Evolutionary conservation across 352 stramenopile species (phyloP).

Genomic region (Saprolegnia parasitica): DNA sequence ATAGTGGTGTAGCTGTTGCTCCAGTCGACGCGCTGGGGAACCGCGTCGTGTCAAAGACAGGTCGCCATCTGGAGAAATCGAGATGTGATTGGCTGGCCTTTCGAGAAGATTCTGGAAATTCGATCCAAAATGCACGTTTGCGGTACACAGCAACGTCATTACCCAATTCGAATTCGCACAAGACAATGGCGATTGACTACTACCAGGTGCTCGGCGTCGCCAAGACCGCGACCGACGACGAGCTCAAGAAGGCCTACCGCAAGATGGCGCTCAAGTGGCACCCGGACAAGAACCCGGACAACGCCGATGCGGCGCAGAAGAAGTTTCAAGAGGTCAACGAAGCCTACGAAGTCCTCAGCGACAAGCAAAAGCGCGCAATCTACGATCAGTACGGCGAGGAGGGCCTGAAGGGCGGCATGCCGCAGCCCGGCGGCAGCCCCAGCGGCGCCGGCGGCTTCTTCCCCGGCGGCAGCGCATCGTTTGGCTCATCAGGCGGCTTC

Average conservation of each 20-base stretch:
- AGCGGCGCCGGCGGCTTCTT: constrained; percentile 35
- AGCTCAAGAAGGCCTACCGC: constrained; percentile 82
- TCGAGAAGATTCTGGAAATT: constrained; percentile 37
- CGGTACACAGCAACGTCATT: neutral
- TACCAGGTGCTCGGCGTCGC: constrained; percentile 71
- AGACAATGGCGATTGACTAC: constrained; percentile 79
- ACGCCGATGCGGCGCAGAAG: constrained; percentile 72
- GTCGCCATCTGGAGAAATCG: too few relatives aligned
- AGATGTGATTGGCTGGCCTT: constrained; percentile 21
- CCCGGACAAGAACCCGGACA: constrained; percentile 89
- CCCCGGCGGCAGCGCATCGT: neutral
- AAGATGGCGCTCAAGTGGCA: constrained; percentile 91
- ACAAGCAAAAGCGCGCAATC: constrained; percentile 89
- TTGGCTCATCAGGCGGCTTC: constrained; percentile 34
- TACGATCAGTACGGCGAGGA: constrained; percentile 93
- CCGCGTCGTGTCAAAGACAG: too few relatives aligned
- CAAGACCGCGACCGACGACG: constrained; percentile 62
- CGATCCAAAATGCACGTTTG: constrained; percentile 21
- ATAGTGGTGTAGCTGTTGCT: too few relatives aligned
- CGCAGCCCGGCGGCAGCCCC: constrained; percentile 32
- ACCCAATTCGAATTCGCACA: constrained; percentile 3
- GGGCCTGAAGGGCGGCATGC: constrained; percentile 64
- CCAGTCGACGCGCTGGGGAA: too few relatives aligned
- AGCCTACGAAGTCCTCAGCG: constrained; percentile 91
- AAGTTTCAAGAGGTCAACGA: constrained; percentile 93